Evolutionary conservation across 371 early-diverging fungal species (phyloP).

Genomic region (Mortierella polycephala): DNA sequence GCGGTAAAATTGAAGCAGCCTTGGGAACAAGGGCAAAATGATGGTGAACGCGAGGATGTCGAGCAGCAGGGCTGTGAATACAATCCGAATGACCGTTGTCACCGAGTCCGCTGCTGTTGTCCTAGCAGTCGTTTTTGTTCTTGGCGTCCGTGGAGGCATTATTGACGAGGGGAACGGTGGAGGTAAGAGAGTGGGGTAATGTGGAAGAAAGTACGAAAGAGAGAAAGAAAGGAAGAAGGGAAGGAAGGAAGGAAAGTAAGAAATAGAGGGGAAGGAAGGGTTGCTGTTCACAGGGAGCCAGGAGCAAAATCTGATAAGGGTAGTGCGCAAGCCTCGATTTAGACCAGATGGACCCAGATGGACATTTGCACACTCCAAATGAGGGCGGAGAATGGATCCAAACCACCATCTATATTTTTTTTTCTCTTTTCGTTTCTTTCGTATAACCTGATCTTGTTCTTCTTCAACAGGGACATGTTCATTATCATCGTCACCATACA

Average conservation of each 20-base stretch:
- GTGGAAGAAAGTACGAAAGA: neutral
- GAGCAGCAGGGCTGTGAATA: constrained; percentile 82
- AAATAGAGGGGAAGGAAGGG: neutral
- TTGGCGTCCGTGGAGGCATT: neutral
- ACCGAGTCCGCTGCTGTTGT: constrained; percentile 14
- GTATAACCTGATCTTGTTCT: too few relatives aligned
- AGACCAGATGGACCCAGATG: too few relatives aligned
- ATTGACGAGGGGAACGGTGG: too few relatives aligned
- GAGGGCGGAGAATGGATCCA: neutral
- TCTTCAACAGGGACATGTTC: too few relatives aligned
- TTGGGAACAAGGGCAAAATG: constrained; percentile 94
- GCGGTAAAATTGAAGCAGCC: constrained; percentile 71
- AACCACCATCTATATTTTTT: too few relatives aligned
- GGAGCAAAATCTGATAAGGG: neutral
- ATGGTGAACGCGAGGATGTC: constrained; percentile 98
- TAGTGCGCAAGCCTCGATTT: too few relatives aligned
- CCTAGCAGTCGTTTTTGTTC: neutral
- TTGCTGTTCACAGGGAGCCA: neutral
- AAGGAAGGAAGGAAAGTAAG: neutral
- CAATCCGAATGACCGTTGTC: constrained; percentile 54
- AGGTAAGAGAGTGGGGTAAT: neutral
- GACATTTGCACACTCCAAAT: neutral
- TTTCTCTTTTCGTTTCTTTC: too few relatives aligned
- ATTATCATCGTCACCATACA: too few relatives aligned
- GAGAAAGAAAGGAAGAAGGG: neutral